A percentile compares a stretch with the other conserved stretches of the same genome.
Conservation (phyloP, 2,329 filamentous ascomycete species). For the Calonectria crousiana region DNA sequence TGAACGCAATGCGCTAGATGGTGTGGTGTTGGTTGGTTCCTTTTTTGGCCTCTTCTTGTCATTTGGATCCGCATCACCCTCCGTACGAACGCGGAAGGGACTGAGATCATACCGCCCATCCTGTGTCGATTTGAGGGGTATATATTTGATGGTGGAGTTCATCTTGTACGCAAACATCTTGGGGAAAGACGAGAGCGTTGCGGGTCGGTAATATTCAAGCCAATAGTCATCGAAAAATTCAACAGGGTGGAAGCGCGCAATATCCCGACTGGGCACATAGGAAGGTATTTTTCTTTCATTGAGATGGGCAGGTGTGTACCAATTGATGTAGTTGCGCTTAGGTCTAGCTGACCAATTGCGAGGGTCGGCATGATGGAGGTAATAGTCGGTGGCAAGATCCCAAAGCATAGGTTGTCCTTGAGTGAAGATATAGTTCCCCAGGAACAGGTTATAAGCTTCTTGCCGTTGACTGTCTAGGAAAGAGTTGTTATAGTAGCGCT, state of each 20-base stretch:
- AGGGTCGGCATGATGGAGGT: constrained; percentile 91
- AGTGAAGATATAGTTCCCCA: constrained; percentile 93
- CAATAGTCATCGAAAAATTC: constrained; percentile 91
- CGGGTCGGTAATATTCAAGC: constrained; percentile 95
- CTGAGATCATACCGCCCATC: constrained; percentile 85
- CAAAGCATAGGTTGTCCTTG: constrained; percentile 95
- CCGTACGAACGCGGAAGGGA: constrained; percentile 84
- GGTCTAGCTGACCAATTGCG: constrained; percentile 74
- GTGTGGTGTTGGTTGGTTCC: constrained; percentile 75
- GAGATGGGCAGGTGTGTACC: constrained; percentile 84
- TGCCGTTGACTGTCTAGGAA: constrained; percentile 98
- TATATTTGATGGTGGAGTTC: constrained; percentile 88
- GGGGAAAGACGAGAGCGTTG: constrained; percentile 86
- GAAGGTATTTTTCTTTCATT: constrained; percentile 70
- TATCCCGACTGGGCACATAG: constrained; percentile 52
- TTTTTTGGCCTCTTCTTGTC: constrained; percentile 75
- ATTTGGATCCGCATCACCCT: constrained; percentile 68
- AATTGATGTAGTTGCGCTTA: constrained; percentile 83
- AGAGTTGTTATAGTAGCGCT: constrained; percentile 98
- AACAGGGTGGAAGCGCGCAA: constrained; percentile 58
- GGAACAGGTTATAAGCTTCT: constrained; percentile 96
- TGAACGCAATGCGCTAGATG: constrained; percentile 48
- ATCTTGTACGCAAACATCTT: constrained; percentile 96
- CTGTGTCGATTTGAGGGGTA: constrained; percentile 79
- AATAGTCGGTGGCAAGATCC: constrained; percentile 96